Evolutionary conservation across 768 basidiomycete genomes (phyloP).

Genomic region (Lentinula raphanica): DNA sequence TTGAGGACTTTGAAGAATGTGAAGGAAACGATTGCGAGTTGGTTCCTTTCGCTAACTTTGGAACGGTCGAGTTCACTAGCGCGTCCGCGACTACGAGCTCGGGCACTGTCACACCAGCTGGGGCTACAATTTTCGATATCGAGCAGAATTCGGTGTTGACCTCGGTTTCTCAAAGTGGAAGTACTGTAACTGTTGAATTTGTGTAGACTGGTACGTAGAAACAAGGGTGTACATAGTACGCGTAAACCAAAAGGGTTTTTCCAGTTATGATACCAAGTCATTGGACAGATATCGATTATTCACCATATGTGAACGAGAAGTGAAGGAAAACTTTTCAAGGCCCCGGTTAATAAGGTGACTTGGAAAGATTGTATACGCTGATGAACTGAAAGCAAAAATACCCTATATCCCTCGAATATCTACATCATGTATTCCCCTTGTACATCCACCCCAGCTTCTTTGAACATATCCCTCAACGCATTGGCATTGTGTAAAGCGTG

Average conservation of each 20-base stretch:
- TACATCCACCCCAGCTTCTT: conserved; percentile 4
- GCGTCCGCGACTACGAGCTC: conserved; percentile 22
- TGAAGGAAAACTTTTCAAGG: too few species aligned
- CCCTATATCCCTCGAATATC: not conserved
- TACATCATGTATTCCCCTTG: not conserved
- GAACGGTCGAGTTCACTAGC: conserved; percentile 30
- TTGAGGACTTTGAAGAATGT: conserved; percentile 8
- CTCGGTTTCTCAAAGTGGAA: conserved; percentile 13
- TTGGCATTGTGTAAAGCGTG: conserved; percentile 11
- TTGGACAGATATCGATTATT: too few species aligned
- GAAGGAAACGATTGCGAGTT: conserved; percentile 2
- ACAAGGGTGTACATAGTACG: too few species aligned
- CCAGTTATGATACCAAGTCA: too few species aligned
- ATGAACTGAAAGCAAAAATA: too few species aligned
- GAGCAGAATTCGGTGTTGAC: conserved; percentile 27
- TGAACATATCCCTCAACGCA: conserved; percentile 10
- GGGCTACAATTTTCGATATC: conserved; percentile 29
- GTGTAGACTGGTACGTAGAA: not conserved
- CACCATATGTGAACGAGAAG: too few species aligned
- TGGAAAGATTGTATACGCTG: too few species aligned
- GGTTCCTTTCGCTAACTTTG: conserved; percentile 33
- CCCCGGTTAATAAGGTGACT: too few species aligned
- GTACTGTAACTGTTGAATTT: conserved; percentile 16
- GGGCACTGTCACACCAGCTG: conserved; percentile 21
- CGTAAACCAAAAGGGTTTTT: too few species aligned